Conservation (phyloP, 257 asterid species). For the Nicotiana noctiflora region DNA sequence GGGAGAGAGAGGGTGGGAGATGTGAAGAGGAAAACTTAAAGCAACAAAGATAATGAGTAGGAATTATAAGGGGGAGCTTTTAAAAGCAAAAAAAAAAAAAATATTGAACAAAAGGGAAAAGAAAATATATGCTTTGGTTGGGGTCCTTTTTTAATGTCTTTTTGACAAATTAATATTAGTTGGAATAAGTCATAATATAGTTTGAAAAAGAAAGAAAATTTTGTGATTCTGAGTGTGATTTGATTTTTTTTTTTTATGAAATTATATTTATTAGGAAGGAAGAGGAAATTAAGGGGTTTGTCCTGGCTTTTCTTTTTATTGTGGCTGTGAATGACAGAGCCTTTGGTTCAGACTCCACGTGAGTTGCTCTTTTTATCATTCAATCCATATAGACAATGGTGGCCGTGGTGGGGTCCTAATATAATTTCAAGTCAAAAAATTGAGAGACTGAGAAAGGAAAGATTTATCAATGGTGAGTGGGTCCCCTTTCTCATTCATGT, state of each 20-base stretch:
- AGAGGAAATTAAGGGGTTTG: not conserved
- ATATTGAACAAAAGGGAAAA: slow-evolving; percentile 21
- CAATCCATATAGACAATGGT: slow-evolving; percentile 94
- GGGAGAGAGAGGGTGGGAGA: slow-evolving; percentile 22
- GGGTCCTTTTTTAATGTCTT: slow-evolving; percentile 17
- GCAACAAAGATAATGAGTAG: slow-evolving; percentile 98
- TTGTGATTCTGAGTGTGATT: too few species aligned
- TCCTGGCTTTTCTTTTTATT: slow-evolving; percentile 27
- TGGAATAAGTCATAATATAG: slow-evolving; percentile 21
- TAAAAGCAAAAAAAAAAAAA: slow-evolving; percentile 25
- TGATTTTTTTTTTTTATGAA: not conserved
- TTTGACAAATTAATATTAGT: slow-evolving; percentile 31
- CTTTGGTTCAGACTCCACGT: slow-evolving; percentile 98
- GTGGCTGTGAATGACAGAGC: slow-evolving; percentile 57
- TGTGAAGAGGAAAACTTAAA: slow-evolving; percentile 53
- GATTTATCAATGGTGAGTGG: slow-evolving; percentile 4
- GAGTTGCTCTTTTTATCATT: slow-evolving; percentile 98
- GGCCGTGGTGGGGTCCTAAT: slow-evolving; percentile 66
- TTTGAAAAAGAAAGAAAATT: slow-evolving; percentile 1
- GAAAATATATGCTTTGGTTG: slow-evolving; percentile 29
- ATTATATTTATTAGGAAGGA: not conserved
- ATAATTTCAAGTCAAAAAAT: slow-evolving; percentile 38
- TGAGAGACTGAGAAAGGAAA: slow-evolving; percentile 30
- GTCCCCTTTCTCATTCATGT: slow-evolving; percentile 9
- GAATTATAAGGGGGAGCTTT: slow-evolving; percentile 74